A percentile compares a stretch with the other conserved stretches of the same genome.
These are phyloP conservation scores for Colletotrichum phormii DNA, from an alignment of 2,329 filamentous ascomycete species.

Conservation along the genomic window DNA sequence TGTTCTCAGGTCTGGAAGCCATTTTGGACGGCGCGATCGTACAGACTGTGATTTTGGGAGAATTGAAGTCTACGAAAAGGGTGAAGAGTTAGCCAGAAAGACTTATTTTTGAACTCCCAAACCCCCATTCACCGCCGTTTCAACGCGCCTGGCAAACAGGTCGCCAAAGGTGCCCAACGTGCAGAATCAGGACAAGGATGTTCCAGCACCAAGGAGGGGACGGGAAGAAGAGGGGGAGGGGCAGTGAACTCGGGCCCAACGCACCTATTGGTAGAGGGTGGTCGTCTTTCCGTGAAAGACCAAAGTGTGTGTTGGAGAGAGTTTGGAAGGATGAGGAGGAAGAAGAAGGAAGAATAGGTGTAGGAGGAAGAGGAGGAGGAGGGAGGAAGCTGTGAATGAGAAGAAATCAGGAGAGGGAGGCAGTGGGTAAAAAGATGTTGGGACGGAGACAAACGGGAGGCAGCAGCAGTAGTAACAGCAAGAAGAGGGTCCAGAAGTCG, in stretches of 20 bases:
- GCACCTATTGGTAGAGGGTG: constrained; percentile 21
- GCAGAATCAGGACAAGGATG: constrained; percentile 27
- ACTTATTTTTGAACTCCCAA: constrained; percentile 20
- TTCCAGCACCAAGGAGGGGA: constrained; percentile 9
- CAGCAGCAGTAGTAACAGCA: background rate
- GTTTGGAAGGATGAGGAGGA: background rate
- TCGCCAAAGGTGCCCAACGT: constrained; percentile 22
- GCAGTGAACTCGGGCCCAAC: constrained; percentile 7
- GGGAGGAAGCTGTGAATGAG: background rate
- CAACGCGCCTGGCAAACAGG: constrained; percentile 15
- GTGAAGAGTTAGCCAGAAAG: constrained; percentile 16
- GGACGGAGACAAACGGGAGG: constrained; percentile 5
- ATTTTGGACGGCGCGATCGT: constrained; percentile 57
- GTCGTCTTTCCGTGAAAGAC: background rate
- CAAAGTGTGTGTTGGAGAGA: background rate
- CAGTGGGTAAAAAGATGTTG: background rate
- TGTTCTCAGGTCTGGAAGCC: constrained; percentile 84
- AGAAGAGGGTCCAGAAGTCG: constrained; percentile 12
- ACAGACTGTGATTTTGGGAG: constrained; percentile 2
- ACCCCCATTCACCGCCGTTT: constrained; percentile 39
- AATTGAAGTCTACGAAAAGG: background rate
- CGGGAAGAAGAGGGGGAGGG: constrained; percentile 22
- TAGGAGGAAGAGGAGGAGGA: background rate
- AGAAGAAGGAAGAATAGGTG: background rate
- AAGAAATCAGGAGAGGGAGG: background rate